A percentile compares a stretch with the other conserved stretches of the same genome.
Evolutionary conservation across 305 asterid genomes (phyloP).

Genomic region (Andrographis paniculata): DNA sequence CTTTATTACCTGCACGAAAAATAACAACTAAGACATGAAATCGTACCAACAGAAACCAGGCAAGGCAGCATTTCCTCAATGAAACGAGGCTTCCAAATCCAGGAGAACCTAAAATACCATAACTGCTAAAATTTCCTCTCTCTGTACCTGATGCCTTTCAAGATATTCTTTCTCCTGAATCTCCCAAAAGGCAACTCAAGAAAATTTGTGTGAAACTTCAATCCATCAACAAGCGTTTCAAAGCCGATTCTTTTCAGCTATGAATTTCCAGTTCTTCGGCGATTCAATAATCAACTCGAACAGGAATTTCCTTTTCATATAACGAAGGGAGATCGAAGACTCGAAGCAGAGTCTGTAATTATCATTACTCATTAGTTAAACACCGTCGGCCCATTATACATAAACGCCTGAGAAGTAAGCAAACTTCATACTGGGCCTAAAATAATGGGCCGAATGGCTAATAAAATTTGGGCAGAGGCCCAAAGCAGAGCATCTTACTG

Average conservation of each 20-base stretch:
- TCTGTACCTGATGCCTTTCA: not conserved
- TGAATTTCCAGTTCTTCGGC: too few species aligned
- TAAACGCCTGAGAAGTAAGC: too few species aligned
- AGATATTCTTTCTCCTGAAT: too few species aligned
- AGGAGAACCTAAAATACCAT: not conserved
- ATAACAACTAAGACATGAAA: not conserved
- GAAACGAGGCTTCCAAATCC: not conserved
- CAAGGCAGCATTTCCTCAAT: not conserved
- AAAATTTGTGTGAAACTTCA: not conserved
- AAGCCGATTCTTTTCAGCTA: too few species aligned
- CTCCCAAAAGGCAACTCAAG: not conserved
- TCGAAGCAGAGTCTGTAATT: too few species aligned
- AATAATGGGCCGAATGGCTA: not conserved
- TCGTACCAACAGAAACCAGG: not conserved
- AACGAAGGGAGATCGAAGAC: too few species aligned
- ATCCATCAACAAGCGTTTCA: not conserved
- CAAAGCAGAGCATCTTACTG: not conserved
- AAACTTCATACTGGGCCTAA: not conserved
- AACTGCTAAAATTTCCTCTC: not conserved
- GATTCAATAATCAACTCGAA: too few species aligned
- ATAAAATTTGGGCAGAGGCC: not conserved
- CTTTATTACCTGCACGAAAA: constrained; percentile 18
- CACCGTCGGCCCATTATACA: too few species aligned
- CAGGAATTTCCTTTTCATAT: too few species aligned
- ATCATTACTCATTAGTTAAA: too few species aligned